Conservation (phyloP, 192 early-diverging fungal genomes). For the Umbelopsis vinacea region DNA sequence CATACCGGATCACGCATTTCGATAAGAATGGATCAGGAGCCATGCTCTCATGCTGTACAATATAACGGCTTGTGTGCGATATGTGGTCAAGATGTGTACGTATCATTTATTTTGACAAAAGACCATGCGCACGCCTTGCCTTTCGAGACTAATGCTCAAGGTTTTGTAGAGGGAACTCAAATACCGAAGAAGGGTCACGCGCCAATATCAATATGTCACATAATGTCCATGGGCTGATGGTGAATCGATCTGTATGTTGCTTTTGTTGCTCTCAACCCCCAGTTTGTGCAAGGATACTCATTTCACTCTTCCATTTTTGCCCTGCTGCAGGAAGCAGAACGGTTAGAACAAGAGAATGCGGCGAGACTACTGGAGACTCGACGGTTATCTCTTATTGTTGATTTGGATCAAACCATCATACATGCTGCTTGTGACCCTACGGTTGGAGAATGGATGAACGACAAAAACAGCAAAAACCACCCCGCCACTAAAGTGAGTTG, state of each 20-base stretch:
- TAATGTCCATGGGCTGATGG: constrained; percentile 70
- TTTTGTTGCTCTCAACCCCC: neutral
- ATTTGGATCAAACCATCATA: constrained; percentile 97
- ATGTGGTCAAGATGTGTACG: constrained; percentile 58
- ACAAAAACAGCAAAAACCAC: constrained; percentile 61
- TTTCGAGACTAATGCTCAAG: neutral
- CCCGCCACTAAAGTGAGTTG: constrained; percentile 47
- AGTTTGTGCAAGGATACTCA: too few relatives aligned
- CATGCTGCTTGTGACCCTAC: constrained; percentile 86
- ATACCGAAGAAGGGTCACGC: constrained; percentile 51
- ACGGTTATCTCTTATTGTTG: constrained; percentile 90
- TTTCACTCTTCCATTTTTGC: neutral
- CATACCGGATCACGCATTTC: neutral
- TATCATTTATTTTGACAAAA: neutral
- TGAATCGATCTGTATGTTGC: constrained; percentile 55
- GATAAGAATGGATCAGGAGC: constrained; percentile 34
- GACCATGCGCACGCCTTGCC: neutral
- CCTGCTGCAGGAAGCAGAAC: constrained; percentile 62
- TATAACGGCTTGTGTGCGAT: constrained; percentile 80
- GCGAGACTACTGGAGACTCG: constrained; percentile 63
- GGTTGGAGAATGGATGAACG: constrained; percentile 75
- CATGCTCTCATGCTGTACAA: constrained; percentile 77
- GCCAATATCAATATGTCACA: constrained; percentile 83
- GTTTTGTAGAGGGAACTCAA: neutral
- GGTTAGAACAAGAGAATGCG: constrained; percentile 72